Evolutionary conservation across 345 rosid genomes (phyloP).

Genomic region (Citrus australasica): DNA sequence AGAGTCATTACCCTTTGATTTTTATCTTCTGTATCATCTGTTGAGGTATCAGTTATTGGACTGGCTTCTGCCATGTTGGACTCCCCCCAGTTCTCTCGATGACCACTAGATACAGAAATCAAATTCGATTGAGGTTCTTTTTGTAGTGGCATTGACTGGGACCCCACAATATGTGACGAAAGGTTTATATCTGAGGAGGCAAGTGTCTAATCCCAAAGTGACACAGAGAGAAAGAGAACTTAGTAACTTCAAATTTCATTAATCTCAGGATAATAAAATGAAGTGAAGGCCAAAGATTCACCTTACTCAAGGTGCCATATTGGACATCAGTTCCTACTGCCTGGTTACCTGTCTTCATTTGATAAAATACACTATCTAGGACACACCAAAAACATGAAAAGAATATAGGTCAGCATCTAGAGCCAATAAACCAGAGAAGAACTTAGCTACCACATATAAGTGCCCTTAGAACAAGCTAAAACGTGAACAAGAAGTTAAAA

Average conservation of each 20-base stretch:
- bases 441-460: background rate
- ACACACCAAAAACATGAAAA: background rate
- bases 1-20: conserved; percentile 59
- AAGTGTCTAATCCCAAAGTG: conserved; percentile 27
- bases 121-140: conserved; percentile 36
- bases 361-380: conserved; percentile 53
- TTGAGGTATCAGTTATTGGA: conserved; percentile 81
- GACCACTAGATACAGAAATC: conserved; percentile 42
- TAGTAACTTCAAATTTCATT: conserved; percentile 12
- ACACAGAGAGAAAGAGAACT: conserved; percentile 6
- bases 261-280: conserved; percentile 1
- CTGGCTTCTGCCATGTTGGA: conserved; percentile 75
- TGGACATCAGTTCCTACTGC: conserved; percentile 41
- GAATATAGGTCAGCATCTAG: background rate
- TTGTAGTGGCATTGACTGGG: conserved; percentile 31
- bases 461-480: background rate
- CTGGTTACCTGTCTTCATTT: conserved; percentile 45
- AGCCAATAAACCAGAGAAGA: background rate
- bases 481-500: background rate
- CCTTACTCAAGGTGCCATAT: conserved; percentile 50
- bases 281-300: conserved; percentile 15
- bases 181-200: conserved; percentile 33
- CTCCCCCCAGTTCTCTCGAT: conserved; percentile 59
- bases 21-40: conserved; percentile 87
- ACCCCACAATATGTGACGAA: conserved; percentile 27